Evolutionary conservation across 2,329 filamentous ascomycete species (phyloP).

Genomic region (Anthostomella pinea): DNA sequence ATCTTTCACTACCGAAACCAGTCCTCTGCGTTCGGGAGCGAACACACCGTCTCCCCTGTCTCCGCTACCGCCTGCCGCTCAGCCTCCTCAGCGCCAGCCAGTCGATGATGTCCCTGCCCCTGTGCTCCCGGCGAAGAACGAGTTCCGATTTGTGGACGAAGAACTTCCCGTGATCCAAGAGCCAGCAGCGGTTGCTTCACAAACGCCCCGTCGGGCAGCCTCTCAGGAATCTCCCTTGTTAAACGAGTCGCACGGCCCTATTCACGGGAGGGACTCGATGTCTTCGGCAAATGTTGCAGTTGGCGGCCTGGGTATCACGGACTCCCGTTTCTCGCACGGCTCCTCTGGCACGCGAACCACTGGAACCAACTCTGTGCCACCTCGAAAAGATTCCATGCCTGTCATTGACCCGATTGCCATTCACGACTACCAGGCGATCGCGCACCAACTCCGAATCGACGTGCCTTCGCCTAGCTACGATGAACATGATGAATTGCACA

Average conservation of each 20-base stretch:
- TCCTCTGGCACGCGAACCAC: conserved; percentile 18
- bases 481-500: conserved; percentile 28
- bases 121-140: conserved; percentile 25
- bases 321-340: conserved; percentile 21
- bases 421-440: conserved; percentile 25
- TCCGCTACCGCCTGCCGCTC: conserved; percentile 24
- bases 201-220: conserved; percentile 21
- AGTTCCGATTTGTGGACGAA: conserved; percentile 37
- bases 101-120: conserved; percentile 10
- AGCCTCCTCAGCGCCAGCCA: conserved; percentile 15
- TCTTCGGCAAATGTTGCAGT: conserved; percentile 8
- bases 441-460: conserved; percentile 25
- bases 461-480: conserved; percentile 24
- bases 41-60: conserved; percentile 38
- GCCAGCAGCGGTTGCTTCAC: conserved; percentile 34
- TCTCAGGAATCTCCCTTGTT: conserved; percentile 20
- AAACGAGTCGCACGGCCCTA: conserved; percentile 17
- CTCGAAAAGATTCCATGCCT: conserved; percentile 35
- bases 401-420: conserved; percentile 22
- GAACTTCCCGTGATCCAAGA: conserved; percentile 35
- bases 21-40: conserved; percentile 45
- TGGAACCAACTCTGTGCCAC: conserved; percentile 29
- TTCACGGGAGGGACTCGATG: conserved; percentile 22
- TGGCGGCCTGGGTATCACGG: conserved; percentile 23
- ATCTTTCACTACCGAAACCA: conserved; percentile 22